Percentiles rank a stretch among this genome's conserved stretches.
Evolutionary conservation across 2,329 filamentous ascomycete genomes (phyloP).

Genomic region (Blastomyces silverae): DNA sequence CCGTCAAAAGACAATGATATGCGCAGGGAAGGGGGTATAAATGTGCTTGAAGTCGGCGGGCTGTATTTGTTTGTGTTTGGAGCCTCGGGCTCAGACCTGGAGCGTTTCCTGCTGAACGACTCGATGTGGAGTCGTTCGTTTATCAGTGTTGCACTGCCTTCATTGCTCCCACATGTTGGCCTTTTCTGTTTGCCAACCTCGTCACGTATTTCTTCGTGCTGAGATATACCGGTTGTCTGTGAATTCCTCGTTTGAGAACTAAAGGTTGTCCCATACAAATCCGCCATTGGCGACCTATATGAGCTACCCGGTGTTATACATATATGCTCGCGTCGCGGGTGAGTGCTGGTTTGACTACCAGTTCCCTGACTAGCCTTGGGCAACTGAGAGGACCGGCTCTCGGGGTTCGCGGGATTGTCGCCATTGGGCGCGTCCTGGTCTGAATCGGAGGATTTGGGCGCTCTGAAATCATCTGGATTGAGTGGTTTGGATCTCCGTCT

Average conservation of each 20-base stretch:
- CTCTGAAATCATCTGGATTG: slow-evolving; percentile 61
- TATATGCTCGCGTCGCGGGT: background rate
- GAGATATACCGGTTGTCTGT: background rate
- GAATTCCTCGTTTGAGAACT: slow-evolving; percentile 1
- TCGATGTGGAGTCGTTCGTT: background rate
- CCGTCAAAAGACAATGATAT: slow-evolving; percentile 40
- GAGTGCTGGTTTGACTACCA: background rate
- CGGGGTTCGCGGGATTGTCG: slow-evolving; percentile 17
- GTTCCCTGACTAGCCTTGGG: background rate
- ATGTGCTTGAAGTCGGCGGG: slow-evolving; percentile 13
- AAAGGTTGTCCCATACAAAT: too few relatives aligned
- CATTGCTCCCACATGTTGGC: background rate
- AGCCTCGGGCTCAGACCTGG: slow-evolving; percentile 25
- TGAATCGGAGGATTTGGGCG: slow-evolving; percentile 25
- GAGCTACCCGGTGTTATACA: slow-evolving; percentile 7
- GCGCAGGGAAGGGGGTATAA: slow-evolving; percentile 33
- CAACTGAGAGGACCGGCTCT: background rate
- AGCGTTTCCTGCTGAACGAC: slow-evolving; percentile 33
- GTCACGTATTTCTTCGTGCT: background rate
- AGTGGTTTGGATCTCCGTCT: slow-evolving; percentile 80
- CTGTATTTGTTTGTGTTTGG: slow-evolving; percentile 13
- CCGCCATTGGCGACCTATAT: background rate
- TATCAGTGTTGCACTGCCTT: background rate
- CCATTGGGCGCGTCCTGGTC: slow-evolving; percentile 26
- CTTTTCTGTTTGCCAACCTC: background rate